These are phyloP conservation scores for Xylaria sp. DNA, from an alignment of 2,329 filamentous ascomycete species.

Conservation along the genomic window DNA sequence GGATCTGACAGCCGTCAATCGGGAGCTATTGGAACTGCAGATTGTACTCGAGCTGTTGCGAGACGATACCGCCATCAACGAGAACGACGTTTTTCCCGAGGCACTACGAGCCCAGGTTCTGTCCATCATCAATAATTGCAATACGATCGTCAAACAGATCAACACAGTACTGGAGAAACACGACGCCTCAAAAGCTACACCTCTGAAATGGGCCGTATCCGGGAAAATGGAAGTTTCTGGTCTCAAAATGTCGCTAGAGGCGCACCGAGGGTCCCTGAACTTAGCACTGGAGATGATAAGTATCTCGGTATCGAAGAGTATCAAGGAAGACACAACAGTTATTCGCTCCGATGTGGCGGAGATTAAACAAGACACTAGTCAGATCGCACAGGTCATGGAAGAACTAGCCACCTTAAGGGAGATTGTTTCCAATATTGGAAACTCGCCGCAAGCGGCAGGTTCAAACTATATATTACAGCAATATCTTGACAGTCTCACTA, in stretches of 20 bases:
- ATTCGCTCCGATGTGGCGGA: neutral
- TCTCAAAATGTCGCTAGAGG: neutral
- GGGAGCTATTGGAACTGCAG: slow-evolving; percentile 1
- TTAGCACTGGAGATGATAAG: neutral
- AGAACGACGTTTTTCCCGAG: no score
- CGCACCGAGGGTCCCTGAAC: neutral
- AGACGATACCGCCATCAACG: neutral
- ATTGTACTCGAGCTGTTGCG: neutral
- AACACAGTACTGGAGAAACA: neutral
- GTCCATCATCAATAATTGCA: no score
- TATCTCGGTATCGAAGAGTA: neutral
- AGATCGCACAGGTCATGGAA: neutral
- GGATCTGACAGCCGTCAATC: neutral
- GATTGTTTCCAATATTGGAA: neutral
- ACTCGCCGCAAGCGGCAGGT: neutral
- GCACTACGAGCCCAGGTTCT: no score
- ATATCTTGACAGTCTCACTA: neutral
- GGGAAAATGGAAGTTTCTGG: neutral
- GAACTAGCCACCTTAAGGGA: neutral
- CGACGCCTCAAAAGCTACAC: neutral
- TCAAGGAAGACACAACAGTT: neutral
- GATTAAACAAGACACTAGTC: neutral
- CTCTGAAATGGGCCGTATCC: neutral
- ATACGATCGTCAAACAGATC: neutral
- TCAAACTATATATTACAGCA: neutral